Conservation (phyloP, 108 stramenopile species). For the Aurantiochytrium sp. region DNA sequence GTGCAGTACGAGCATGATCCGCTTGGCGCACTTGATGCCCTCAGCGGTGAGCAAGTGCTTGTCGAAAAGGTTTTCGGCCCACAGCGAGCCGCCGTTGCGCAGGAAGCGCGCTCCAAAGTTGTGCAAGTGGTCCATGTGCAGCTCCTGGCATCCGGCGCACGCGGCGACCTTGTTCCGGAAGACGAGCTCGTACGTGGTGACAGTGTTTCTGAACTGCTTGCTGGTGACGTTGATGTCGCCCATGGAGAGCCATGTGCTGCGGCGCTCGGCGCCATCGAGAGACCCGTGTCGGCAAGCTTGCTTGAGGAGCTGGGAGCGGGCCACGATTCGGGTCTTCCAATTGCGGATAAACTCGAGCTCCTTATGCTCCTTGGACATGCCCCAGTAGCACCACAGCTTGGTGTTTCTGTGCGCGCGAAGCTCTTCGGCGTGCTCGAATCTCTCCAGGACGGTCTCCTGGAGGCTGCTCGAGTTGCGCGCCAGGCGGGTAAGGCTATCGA, state of each 20-base stretch:
- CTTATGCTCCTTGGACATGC: not conserved
- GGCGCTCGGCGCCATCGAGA: not conserved
- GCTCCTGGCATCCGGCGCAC: not conserved
- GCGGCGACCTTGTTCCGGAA: not conserved
- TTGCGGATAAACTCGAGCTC: not conserved
- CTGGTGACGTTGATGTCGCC: not conserved
- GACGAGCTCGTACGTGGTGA: not conserved
- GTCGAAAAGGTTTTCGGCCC: constrained; percentile 6
- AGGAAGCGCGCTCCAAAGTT: not conserved
- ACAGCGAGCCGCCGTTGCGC: not conserved
- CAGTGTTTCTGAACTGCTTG: not conserved
- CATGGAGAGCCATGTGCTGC: not conserved
- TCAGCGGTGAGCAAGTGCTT: not conserved
- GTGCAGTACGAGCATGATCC: not conserved
- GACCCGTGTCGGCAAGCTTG: not conserved
- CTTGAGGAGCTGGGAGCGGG: not conserved
- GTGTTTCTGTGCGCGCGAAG: not conserved
- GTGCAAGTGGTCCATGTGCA: constrained; percentile 22
- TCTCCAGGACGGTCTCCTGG: not conserved
- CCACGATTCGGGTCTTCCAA: not conserved
- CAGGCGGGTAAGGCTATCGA: not conserved
- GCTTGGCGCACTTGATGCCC: not conserved
- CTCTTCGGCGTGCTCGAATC: not conserved
- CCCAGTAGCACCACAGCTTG: not conserved
- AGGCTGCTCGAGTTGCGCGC: not conserved